Base-by-base conservation (phyloP, 164 flowering plant genomes). In the Magnolia sinica region DNA sequence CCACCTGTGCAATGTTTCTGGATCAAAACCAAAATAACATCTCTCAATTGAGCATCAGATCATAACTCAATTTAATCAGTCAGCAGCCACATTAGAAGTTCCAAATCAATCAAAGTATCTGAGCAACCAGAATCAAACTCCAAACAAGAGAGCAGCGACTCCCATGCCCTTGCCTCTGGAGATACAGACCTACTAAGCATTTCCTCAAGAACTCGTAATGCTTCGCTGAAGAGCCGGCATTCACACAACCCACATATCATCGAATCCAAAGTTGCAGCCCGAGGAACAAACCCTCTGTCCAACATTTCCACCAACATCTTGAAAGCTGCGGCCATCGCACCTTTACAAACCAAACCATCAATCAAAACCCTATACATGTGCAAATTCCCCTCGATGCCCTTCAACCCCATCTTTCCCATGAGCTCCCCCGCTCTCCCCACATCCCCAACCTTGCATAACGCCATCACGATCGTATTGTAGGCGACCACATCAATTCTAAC, bases 91-190 rank as follows among this genome's bases (percentile, higher is more conserved):
- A 16, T 65, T 20, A 2, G 68, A 65, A 13, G 16, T 65, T 65
- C 68, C 68, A 65, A 65, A 18, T 18, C 65, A 63, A 63, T 7
- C 22, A 63, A 63, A 13, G 68, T 2, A 9, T 65, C 29, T 20
- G 29, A 22, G 24, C 27, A 65, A 65, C 29, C 24, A 65, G 68
- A 23, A 68, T 18, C 19, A 7, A 68, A 68, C 14, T 29, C 19
- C 45, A 19, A 7, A 6, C n/a, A 13, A 14, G 14, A 45, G 14
- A 90, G 80, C 66, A 89, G 77, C 67, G 86, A 79, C 73, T 89
- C 84, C 91, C 91, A 89, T 29, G 84, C 82, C 71, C 37, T 82
- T n/a, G 77, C 72, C 10, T 89, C 89, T 11, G 89, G 94, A 76
- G 78, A 74, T 73, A 84, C 52, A 65, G 63, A 71, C 73, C 74